Evolutionary conservation across 495 filamentous ascomycete genomes (phyloP), one percentile per base, ranked within the genome.

Genomic region (Penicillium chermesinum): DNA sequence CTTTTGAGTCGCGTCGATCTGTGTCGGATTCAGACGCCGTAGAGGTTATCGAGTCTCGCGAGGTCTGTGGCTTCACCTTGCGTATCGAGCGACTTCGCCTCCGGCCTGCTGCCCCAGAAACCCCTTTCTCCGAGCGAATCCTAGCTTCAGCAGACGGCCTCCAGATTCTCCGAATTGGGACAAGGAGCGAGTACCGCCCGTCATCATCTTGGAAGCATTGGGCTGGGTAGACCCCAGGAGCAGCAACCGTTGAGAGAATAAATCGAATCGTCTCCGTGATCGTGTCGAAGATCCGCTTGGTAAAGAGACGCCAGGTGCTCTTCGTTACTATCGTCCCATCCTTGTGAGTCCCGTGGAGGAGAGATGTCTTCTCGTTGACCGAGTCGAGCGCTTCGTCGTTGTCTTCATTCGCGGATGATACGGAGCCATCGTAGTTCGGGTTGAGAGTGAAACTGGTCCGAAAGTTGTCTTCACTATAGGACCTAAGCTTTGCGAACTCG

Each of bases 141-240:
- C 54, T 62, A 40, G 22, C 41, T 27, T 50, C 53, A 46, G 59
- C 32, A 48, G 58, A 56, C 3, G 65, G 63, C 38, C 76, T 73
- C 48, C 80, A 73, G 7, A 87, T 64, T 47, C 76, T 84, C 44
- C 74, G 70, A 9, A 86, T 59, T 30, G 84, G 85, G 41, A 71
- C 63, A 41, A 87, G 60, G 13, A 83, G 79, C 41, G 89, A 88
- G 62, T 95, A 95, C 21, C 75, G 71, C 25, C 90, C 90, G 49
- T 84, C 65, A 21, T 89, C 84, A 55, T 95, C 82, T 64, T 86
- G 88, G 46, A 96, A 81, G 57, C 77, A 88, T 45, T 86, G 83
- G 41, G 88, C 80, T 13, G 93, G 65, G 70, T 91, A 96, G 32
- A 87, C 72, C 2, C 83, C 87, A 4, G 94, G 91, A 1, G 83